Evolutionary conservation across 139 green algal species (phyloP).

Genomic region (Picochlorum sp.): DNA sequence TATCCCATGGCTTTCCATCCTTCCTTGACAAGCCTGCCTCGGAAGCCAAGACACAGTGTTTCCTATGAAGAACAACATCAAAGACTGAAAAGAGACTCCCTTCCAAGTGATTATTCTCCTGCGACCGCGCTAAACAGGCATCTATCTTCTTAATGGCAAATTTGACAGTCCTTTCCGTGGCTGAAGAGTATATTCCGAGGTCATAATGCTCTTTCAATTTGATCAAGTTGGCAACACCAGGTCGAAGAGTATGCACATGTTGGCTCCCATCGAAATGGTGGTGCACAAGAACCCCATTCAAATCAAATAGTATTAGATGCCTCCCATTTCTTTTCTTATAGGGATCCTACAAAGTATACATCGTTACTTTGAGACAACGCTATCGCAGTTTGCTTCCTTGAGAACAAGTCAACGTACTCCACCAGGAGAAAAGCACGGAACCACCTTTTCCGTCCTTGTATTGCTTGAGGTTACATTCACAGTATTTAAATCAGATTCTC

Average conservation of each 20-base stretch:
- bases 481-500: background rate
- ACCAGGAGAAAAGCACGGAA: background rate
- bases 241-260: conserved; percentile 20
- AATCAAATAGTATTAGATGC: conserved; percentile 32
- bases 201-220: conserved; percentile 24
- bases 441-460: too few species aligned
- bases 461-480: background rate
- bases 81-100: conserved; percentile 1
- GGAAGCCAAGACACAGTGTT: conserved; percentile 11
- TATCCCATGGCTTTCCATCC: conserved; percentile 33
- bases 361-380: too few species aligned
- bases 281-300: conserved; percentile 38
- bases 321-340: background rate
- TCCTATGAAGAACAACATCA: conserved; percentile 7
- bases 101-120: background rate
- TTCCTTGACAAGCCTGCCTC: background rate
- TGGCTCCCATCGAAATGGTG: conserved; percentile 16
- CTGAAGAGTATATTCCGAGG: conserved; percentile 28
- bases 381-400: background rate
- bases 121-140: background rate
- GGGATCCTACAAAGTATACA: too few species aligned
- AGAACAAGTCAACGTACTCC: background rate
- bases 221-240: conserved; percentile 25
- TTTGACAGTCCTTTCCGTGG: conserved; percentile 22
- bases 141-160: conserved; percentile 18